A percentile compares a stretch with the other conserved stretches of the same genome.
These are phyloP conservation scores for Trypethelium eluteriae DNA, from an alignment of 495 filamentous ascomycete genomes.

Conservation along the genomic window DNA sequence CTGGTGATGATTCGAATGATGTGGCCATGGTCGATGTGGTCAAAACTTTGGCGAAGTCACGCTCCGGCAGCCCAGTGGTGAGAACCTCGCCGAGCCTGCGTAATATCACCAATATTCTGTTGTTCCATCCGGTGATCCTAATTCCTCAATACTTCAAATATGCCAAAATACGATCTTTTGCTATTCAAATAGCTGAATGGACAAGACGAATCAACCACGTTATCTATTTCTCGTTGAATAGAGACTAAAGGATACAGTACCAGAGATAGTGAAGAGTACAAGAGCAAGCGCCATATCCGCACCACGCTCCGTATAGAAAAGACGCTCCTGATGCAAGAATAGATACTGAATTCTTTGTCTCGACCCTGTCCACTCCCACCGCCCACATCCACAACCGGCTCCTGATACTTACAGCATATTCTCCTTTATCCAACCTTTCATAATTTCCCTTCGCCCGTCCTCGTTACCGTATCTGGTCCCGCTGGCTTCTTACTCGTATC, in stretches of 20 bases:
- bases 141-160: no score
- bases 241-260: neutral
- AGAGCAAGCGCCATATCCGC: neutral
- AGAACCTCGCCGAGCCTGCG: no score
- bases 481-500: slow-evolving; percentile 20
- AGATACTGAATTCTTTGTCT: neutral
- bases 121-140: neutral
- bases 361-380: neutral
- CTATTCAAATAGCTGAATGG: no score
- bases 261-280: neutral
- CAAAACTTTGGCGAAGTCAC: no score
- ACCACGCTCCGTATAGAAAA: neutral
- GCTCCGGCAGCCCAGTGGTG: no score
- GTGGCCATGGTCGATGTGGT: no score
- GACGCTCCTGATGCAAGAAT: neutral
- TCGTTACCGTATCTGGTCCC: slow-evolving; percentile 7
- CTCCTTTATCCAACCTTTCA: neutral
- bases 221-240: no score
- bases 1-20: no score
- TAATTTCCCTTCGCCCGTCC: slow-evolving; percentile 4
- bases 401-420: neutral
- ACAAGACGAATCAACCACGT: no score
- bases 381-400: neutral
- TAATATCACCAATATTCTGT: neutral
- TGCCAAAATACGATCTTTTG: neutral